Percentiles rank a stretch among this genome's conserved stretches.
Evolutionary conservation across 192 early-diverging fungal species (phyloP).

Genomic region (Coemansia sp.): DNA sequence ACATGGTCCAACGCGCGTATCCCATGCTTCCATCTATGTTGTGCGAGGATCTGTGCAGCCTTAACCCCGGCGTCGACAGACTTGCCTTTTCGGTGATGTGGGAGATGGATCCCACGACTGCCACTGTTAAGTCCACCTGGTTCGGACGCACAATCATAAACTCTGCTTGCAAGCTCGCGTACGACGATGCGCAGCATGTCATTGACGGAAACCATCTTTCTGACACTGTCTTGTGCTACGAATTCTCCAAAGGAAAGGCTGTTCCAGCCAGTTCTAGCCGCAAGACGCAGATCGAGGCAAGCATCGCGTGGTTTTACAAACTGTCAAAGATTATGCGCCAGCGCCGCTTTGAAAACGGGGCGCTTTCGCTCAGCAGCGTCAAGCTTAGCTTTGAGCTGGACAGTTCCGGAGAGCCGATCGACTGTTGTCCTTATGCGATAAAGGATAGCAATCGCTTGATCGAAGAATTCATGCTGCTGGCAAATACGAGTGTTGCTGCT

Average conservation of each 20-base stretch:
- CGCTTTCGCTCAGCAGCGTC: slow-evolving; percentile 87
- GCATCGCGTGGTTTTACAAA: slow-evolving; percentile 58
- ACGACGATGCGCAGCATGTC: slow-evolving; percentile 93
- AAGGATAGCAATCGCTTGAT: slow-evolving; percentile 91
- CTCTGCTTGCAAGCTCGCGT: slow-evolving; percentile 90
- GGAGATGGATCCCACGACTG: slow-evolving; percentile 64
- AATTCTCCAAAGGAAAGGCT: slow-evolving; percentile 9
- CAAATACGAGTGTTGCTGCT: slow-evolving; percentile 94
- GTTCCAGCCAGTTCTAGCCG: slow-evolving; percentile 19
- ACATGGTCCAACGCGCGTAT: slow-evolving; percentile 87
- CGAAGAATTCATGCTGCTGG: slow-evolving; percentile 90
- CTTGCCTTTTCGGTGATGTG: slow-evolving; percentile 80
- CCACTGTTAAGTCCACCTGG: slow-evolving; percentile 70
- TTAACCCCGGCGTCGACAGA: slow-evolving; percentile 86
- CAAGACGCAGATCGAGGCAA: slow-evolving; percentile 53
- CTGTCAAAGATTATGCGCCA: slow-evolving; percentile 60
- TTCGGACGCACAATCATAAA: slow-evolving; percentile 90
- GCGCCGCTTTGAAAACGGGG: slow-evolving; percentile 77
- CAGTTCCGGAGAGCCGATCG: slow-evolving; percentile 82
- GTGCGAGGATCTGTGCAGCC: slow-evolving; percentile 78
- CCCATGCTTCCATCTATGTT: slow-evolving; percentile 94
- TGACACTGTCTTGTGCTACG: slow-evolving; percentile 13
- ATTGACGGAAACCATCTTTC: slow-evolving; percentile 48
- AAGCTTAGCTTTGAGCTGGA: slow-evolving; percentile 95
- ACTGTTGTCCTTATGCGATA: slow-evolving; percentile 58